A percentile compares a stretch with the other conserved stretches of the same genome.
phyloP scores from a whole-genome alignment of 148 eudicot genomes.

The Nyssa sinensis region DNA sequence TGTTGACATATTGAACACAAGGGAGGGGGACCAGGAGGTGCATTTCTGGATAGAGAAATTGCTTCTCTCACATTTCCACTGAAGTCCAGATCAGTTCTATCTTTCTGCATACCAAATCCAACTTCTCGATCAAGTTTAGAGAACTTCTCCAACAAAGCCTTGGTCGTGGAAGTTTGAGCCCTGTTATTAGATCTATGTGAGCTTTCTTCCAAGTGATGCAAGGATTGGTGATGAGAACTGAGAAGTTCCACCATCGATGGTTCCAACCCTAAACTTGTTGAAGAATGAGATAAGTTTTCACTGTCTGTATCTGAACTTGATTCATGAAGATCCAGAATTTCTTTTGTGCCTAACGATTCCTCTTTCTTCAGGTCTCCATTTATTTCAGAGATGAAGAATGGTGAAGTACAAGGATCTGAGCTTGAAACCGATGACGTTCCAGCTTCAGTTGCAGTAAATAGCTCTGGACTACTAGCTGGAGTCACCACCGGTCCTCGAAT shows the following conservation, averaged over 20 bases:
- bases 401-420: conserved; percentile 82
- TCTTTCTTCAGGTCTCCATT: conserved; percentile 47
- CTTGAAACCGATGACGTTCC: conserved; percentile 92
- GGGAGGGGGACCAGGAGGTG: conserved; percentile 77
- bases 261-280: conserved; percentile 67
- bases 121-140: conserved; percentile 54
- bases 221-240: conserved; percentile 38
- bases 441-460: conserved; percentile 79
- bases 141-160: conserved; percentile 44
- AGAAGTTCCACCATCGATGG: conserved; percentile 74
- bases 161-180: conserved; percentile 32
- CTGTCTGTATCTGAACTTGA: conserved; percentile 70
- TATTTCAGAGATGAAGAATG: conserved; percentile 48
- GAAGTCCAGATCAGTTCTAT: conserved; percentile 50
- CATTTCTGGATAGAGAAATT: conserved; percentile 58
- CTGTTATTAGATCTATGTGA: conserved; percentile 20
- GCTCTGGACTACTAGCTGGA: conserved; percentile 88
- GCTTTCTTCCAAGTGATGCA: conserved; percentile 34
- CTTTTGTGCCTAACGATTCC: conserved; percentile 34
- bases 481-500: conserved; percentile 73
- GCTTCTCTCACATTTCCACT: conserved; percentile 75
- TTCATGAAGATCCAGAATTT: conserved; percentile 33
- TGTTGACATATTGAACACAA: conserved; percentile 88
- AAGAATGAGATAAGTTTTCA: conserved; percentile 57
- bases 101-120: conserved; percentile 43